Evolutionary conservation across 768 basidiomycete species (phyloP).

Genomic region (Mrakia gelida): DNA sequence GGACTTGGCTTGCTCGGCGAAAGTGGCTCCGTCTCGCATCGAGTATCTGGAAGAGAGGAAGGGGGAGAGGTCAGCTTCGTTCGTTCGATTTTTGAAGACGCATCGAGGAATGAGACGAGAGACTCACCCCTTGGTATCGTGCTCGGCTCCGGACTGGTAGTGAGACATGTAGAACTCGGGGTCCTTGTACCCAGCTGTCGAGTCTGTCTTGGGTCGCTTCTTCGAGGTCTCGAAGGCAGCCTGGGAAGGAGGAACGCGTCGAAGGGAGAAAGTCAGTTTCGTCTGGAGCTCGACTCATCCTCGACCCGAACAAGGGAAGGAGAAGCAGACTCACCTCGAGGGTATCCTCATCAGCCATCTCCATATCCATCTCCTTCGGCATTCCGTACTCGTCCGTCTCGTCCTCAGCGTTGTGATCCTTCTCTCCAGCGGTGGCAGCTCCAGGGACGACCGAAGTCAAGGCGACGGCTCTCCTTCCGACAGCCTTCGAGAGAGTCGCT

Average conservation of each 20-base stretch:
- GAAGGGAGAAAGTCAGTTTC: background rate
- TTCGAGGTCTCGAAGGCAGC: slow-evolving; percentile 61
- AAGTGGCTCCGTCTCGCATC: slow-evolving; percentile 76
- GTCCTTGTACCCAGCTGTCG: slow-evolving; percentile 45
- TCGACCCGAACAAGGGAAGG: background rate
- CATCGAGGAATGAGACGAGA: slow-evolving; percentile 11
- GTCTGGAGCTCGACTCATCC: background rate
- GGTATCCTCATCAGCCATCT: slow-evolving; percentile 75
- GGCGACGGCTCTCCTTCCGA: slow-evolving; percentile 34
- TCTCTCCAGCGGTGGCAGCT: slow-evolving; percentile 24
- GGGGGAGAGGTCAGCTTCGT: slow-evolving; percentile 12
- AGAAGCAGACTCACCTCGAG: slow-evolving; percentile 56
- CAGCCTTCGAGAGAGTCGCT: slow-evolving; percentile 67
- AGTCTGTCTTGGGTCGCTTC: slow-evolving; percentile 44
- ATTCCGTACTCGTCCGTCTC: background rate
- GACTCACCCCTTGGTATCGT: slow-evolving; percentile 76
- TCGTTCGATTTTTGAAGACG: background rate
- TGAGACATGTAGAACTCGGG: slow-evolving; percentile 88
- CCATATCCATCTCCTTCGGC: slow-evolving; percentile 47
- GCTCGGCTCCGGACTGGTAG: slow-evolving; percentile 75
- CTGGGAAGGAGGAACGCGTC: slow-evolving; percentile 45
- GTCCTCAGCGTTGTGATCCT: slow-evolving; percentile 9
- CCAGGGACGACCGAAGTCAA: slow-evolving; percentile 18
- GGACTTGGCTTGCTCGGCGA: slow-evolving; percentile 73
- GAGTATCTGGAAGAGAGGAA: slow-evolving; percentile 63